Evolutionary conservation across 1,284 basidiomycete genomes (phyloP), one percentile per base, ranked within the genome.

Genomic region (Xanthoconium separans): DNA sequence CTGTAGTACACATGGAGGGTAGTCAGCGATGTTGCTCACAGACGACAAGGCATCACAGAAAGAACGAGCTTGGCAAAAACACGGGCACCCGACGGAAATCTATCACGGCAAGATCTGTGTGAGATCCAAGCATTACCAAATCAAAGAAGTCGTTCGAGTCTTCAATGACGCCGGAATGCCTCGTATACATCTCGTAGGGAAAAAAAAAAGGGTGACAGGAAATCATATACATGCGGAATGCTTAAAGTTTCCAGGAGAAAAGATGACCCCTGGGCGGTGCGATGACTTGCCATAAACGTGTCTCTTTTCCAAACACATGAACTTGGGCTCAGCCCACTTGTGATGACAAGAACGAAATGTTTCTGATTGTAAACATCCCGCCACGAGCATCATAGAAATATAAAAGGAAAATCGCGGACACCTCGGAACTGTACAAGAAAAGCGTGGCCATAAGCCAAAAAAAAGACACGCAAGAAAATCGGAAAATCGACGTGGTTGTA

Each of bases 21-120:
- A 18, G 65, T 64, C 40, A 68, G 50, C 37, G 1, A 47, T 44
- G 31, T 24, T 18, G 22, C 31, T 47, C 30, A 1, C 16, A 4
- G n/a, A 40, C n/a, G 30, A 44, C 22, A 45, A 33, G 20, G 8
- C n/a, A 37, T 33, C 40, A 47, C 33, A 41, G n/a, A 4, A 16
- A 33, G 47, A 44, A 33, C 12, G 6, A 47, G 36, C 12, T 31
- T 30, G 15, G 6, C 27, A 4, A 37, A 59, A 11, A 9, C 16
- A 20, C 6, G 29, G 29, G 30, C 7, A 27, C 13, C 29, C 48
- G n/a, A 34, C 6, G 33, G 20, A 53, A 24, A 33, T 11, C 29
- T 27, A 9, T 9, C 16, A n/a, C 8, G 34, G 34, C 34, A 36
- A 36, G 16, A 37, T 36, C 11, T 43, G 9, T 29, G 27, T 24